phyloP scores from a whole-genome alignment of 257 asterid genomes.

The Eucommia ulmoides region DNA sequence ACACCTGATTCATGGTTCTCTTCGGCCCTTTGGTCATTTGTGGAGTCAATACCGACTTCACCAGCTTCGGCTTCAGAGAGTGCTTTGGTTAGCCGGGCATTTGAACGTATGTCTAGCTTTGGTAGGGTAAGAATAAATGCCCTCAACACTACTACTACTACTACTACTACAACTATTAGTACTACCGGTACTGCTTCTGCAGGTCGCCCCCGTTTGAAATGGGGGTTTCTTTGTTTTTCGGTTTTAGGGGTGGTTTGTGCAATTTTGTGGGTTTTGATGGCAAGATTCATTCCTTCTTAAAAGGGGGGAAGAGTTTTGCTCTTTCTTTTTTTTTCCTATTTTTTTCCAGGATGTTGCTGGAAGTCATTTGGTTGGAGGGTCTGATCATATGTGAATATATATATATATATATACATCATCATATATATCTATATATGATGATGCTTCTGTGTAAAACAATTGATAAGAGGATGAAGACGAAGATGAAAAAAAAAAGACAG shows the following conservation, averaged over 20 bases:
- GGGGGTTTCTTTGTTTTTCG: constrained; percentile 42
- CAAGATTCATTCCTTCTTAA: constrained; percentile 19
- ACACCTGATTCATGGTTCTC: constrained; percentile 74
- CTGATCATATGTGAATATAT: too few species aligned
- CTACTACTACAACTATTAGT: too few species aligned
- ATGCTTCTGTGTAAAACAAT: too few species aligned
- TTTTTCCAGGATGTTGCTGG: constrained; percentile 11
- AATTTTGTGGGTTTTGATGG: constrained; percentile 49
- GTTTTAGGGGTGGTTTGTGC: constrained; percentile 74
- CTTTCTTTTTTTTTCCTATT: not conserved
- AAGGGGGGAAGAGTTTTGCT: constrained; percentile 17
- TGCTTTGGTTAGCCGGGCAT: constrained; percentile 66
- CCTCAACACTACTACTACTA: constrained; percentile 32
- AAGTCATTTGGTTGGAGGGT: too few species aligned
- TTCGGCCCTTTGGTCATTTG: constrained; percentile 70
- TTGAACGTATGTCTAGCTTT: constrained; percentile 89
- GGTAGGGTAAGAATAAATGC: constrained; percentile 49
- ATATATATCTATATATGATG: too few species aligned
- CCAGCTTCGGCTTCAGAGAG: constrained; percentile 96
- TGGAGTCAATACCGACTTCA: constrained; percentile 94
- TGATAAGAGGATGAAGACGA: too few species aligned
- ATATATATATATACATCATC: too few species aligned
- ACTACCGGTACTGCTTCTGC: too few species aligned
- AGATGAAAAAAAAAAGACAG: too few species aligned
- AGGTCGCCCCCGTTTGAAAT: constrained; percentile 36